These are phyloP conservation scores for Geotrichum cucujoidarum DNA, from an alignment of 1,139 yeast species.

Conservation along the genomic window DNA sequence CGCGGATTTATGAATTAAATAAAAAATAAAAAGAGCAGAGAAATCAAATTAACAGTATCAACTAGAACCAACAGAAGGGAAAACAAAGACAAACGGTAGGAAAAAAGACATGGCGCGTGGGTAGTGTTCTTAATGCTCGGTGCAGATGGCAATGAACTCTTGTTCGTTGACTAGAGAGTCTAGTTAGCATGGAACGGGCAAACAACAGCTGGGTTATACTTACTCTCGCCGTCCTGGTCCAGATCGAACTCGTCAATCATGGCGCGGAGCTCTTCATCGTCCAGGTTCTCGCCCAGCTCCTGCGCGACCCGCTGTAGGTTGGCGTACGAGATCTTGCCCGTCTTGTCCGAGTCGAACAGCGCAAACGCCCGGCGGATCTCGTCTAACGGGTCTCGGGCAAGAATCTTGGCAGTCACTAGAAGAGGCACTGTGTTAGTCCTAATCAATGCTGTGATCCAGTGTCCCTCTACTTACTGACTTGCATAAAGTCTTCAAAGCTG, in stretches of 20 bases:
- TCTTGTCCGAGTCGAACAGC: slow-evolving; percentile 81
- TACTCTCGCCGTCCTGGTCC: slow-evolving; percentile 90
- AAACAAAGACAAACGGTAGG: not conserved
- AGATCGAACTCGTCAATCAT: slow-evolving; percentile 98
- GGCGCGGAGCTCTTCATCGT: slow-evolving; percentile 88
- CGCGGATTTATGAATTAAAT: not conserved
- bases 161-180: slow-evolving; percentile 71
- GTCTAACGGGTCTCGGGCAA: slow-evolving; percentile 86
- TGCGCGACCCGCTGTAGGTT: slow-evolving; percentile 86
- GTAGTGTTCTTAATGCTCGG: slow-evolving; percentile 43
- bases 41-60: not conserved
- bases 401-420: slow-evolving; percentile 65
- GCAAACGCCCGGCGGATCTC: slow-evolving; percentile 88
- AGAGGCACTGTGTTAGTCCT: not conserved
- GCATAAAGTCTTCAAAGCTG: slow-evolving; percentile 75
- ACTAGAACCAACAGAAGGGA: not conserved
- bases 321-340: slow-evolving; percentile 75
- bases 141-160: slow-evolving; percentile 87
- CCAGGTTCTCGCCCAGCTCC: slow-evolving; percentile 85
- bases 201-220: slow-evolving; percentile 1
- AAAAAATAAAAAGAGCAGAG: not conserved
- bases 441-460: too few species aligned
- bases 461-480: slow-evolving; percentile 55
- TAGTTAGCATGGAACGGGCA: slow-evolving; percentile 7
- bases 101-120: not conserved